Percentiles rank a stretch among this genome's conserved stretches.
Conservation (phyloP, 2,329 filamentous ascomycete genomes). For the Penicillium sp. region DNA sequence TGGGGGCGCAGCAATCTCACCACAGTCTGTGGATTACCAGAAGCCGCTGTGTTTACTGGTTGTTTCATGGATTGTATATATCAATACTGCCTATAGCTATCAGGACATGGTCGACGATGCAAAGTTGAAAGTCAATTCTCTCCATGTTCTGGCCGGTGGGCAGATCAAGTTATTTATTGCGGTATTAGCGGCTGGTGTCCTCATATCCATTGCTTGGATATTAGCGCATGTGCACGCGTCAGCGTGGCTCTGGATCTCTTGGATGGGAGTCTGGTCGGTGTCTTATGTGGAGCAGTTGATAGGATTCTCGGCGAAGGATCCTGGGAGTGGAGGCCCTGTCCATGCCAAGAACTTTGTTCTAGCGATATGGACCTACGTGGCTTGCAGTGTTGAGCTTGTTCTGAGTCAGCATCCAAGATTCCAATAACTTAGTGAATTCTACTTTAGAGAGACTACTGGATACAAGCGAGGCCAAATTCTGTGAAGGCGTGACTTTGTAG, state of each 20-base stretch:
- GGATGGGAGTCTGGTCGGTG: not conserved
- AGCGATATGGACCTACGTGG: not conserved
- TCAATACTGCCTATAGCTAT: not conserved
- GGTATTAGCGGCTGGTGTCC: not conserved
- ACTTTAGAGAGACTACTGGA: not conserved
- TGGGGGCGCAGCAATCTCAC: not conserved
- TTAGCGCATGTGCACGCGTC: not conserved
- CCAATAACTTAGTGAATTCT: not conserved
- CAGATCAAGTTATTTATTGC: not conserved
- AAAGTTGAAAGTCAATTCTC: not conserved
- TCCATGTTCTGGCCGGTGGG: not conserved
- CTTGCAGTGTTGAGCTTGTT: not conserved
- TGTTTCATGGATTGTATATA: not conserved
- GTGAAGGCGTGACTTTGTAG: too few species aligned
- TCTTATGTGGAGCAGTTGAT: not conserved
- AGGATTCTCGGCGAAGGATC: not conserved
- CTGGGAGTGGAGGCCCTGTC: not conserved
- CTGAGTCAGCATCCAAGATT: not conserved
- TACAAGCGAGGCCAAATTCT: too few species aligned
- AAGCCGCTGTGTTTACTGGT: not conserved
- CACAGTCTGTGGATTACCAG: not conserved
- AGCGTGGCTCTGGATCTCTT: not conserved
- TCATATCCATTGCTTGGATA: not conserved
- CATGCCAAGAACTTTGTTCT: not conserved
- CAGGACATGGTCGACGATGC: not conserved